Percentiles rank a stretch among this genome's conserved stretches.
Conservation (phyloP, 805 yeast species). For the Hanseniaspora taiwanica region DNA sequence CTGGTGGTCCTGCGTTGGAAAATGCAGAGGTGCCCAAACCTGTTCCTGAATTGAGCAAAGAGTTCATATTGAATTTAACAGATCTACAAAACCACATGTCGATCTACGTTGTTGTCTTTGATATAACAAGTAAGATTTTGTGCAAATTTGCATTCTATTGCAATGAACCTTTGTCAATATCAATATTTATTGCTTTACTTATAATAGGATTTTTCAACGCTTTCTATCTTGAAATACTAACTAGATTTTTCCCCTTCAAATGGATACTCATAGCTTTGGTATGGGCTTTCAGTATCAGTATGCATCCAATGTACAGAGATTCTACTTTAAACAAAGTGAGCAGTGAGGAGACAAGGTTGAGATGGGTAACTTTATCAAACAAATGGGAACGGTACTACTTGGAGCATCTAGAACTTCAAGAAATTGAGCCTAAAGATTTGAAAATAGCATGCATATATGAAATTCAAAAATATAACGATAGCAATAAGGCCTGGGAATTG, state of each 20-base stretch:
- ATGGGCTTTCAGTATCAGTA: slow-evolving; percentile 34
- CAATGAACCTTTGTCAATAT: slow-evolving; percentile 45
- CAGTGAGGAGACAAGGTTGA: slow-evolving; percentile 52
- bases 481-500: slow-evolving; percentile 47
- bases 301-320: slow-evolving; percentile 45
- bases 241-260: slow-evolving; percentile 12
- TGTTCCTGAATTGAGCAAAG: slow-evolving; percentile 65
- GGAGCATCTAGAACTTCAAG: slow-evolving; percentile 25
- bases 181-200: slow-evolving; percentile 32
- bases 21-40: slow-evolving; percentile 48
- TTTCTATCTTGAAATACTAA: slow-evolving; percentile 18
- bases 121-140: slow-evolving; percentile 36
- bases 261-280: slow-evolving; percentile 24
- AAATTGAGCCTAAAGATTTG: slow-evolving; percentile 28
- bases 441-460: slow-evolving; percentile 55
- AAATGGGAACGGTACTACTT: slow-evolving; percentile 30
- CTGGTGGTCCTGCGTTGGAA: slow-evolving; percentile 37
- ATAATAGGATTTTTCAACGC: slow-evolving; percentile 20
- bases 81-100: slow-evolving; percentile 77
- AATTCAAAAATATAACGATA: slow-evolving; percentile 39
- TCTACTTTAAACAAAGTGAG: slow-evolving; percentile 32
- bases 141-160: slow-evolving; percentile 48
- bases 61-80: slow-evolving; percentile 63
- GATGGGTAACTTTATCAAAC: slow-evolving; percentile 34
- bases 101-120: slow-evolving; percentile 49